Evolutionary conservation across 176 grass and related monocot species (phyloP), one percentile per base, ranked within the genome.

Genomic region (Secale cereale): DNA sequence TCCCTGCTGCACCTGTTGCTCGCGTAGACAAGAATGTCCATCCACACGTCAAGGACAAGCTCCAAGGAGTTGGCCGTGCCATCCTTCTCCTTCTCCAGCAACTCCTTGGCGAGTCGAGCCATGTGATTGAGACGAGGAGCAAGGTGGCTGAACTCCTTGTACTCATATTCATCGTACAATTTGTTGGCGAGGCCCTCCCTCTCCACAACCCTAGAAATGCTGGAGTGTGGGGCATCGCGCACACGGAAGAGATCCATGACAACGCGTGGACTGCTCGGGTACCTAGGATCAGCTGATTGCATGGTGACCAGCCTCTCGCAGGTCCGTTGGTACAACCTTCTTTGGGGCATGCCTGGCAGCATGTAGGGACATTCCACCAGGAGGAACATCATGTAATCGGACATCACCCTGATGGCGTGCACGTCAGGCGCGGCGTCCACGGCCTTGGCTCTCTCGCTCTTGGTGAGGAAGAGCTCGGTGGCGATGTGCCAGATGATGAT

Each of bases 401-500:
- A 73, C 2, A 73, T 0, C 12, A 73, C 39, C 70, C 40, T 73
- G 5, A 73, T 73, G 39, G 70, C 23, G 0, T 73, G 5, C 39
- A 73, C 39, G 1, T 0, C 0, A 2, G 13, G 3, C 1, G 12
- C 23, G 0, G 12, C 13, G 6, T 27, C 39, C 23, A 16, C 0
- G 39, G 23, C 39, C 7, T 45, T 73, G 13, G 70, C 39, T 4
- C 13, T 73, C n/a, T 27, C 2, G 13, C 70, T 73, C 70, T 28
- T 73, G 12, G 70, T 25, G 6, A 73, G 70, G 39, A 45, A 73
- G 1, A 43, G 39, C 1, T 45, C 70, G 23, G 70, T 73, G 39
- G n/a, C 70, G 6, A 73, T 26, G 39, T 73, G 70, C 70, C 70
- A 73, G 37, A 73, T 73, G 70, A 73, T 73, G 39, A 73, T 73